Evolutionary conservation across 306 rosid species (phyloP).

Genomic region (Cicer bijugum): DNA sequence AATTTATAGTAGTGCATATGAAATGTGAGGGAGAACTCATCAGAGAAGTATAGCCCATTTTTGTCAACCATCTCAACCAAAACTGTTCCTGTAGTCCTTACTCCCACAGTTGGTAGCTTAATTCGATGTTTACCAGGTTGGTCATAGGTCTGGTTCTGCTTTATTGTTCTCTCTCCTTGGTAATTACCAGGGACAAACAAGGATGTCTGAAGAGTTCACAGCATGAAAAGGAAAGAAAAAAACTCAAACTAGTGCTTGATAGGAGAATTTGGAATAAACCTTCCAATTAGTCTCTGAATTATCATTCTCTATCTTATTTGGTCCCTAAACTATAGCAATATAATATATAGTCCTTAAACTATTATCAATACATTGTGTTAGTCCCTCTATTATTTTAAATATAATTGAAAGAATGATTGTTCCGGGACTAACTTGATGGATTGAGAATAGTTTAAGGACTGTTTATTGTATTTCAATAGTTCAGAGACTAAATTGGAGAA

Average conservation of each 20-base stretch:
- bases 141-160: slow-evolving; percentile 59
- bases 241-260: neutral
- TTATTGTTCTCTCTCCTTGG: slow-evolving; percentile 93
- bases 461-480: too few relatives aligned
- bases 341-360: too few relatives aligned
- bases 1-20: slow-evolving; percentile 94
- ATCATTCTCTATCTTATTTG: too few relatives aligned
- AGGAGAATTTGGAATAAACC: neutral
- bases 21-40: slow-evolving; percentile 95
- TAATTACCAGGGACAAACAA: slow-evolving; percentile 97
- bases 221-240: slow-evolving; percentile 29
- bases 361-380: too few relatives aligned
- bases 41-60: slow-evolving; percentile 87
- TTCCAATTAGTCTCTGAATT: too few relatives aligned
- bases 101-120: slow-evolving; percentile 84
- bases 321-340: too few relatives aligned
- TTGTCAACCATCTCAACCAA: slow-evolving; percentile 98
- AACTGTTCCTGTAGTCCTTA: slow-evolving; percentile 87
- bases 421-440: too few relatives aligned
- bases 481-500: too few relatives aligned
- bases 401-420: too few relatives aligned
- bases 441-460: too few relatives aligned
- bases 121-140: slow-evolving; percentile 80
- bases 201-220: slow-evolving; percentile 64
- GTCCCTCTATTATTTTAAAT: too few relatives aligned